Conservation (phyloP, 2,329 filamentous ascomycete genomes). For the Penicillium sp. region DNA sequence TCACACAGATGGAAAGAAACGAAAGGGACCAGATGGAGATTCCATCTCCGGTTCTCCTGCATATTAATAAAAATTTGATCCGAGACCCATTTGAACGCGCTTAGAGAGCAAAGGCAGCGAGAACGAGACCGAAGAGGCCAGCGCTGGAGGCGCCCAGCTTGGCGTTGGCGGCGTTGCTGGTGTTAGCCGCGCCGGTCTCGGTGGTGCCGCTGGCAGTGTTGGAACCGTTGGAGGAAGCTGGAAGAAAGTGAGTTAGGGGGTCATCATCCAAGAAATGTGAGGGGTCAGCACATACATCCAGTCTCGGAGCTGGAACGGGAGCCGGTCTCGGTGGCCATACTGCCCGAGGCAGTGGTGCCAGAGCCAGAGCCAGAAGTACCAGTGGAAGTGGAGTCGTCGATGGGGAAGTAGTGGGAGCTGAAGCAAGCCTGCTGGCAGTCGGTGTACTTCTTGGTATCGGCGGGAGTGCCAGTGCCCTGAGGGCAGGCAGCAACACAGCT, state of each 20-base stretch:
- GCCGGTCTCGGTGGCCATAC: slow-evolving; percentile 9
- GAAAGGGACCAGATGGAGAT: neutral
- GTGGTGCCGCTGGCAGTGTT: slow-evolving; percentile 21
- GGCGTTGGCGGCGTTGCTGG: slow-evolving; percentile 35
- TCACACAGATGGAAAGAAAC: slow-evolving; percentile 18
- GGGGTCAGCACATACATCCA: slow-evolving; percentile 5
- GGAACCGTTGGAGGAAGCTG: slow-evolving; percentile 21
- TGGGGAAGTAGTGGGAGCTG: slow-evolving; percentile 52
- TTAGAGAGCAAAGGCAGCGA: slow-evolving; percentile 45
- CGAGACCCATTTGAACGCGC: neutral
- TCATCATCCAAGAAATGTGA: neutral
- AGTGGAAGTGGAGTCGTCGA: slow-evolving; percentile 25
- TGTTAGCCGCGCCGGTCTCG: slow-evolving; percentile 20
- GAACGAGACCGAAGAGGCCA: slow-evolving; percentile 38
- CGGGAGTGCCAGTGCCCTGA: slow-evolving; percentile 55
- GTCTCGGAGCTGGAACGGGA: slow-evolving; percentile 17
- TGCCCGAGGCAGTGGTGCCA: slow-evolving; percentile 23
- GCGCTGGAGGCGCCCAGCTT: slow-evolving; percentile 39
- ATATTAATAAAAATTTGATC: slow-evolving; percentile 1
- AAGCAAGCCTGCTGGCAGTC: slow-evolving; percentile 56
- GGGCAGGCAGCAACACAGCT: slow-evolving; percentile 57
- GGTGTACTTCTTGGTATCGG: slow-evolving; percentile 51
- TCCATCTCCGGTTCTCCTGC: neutral
- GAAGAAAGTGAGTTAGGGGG: slow-evolving; percentile 2
- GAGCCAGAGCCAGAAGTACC: slow-evolving; percentile 28